phyloP scores from a whole-genome alignment of 2,329 filamentous ascomycete species.

The Beauveria rudraprayagi region DNA sequence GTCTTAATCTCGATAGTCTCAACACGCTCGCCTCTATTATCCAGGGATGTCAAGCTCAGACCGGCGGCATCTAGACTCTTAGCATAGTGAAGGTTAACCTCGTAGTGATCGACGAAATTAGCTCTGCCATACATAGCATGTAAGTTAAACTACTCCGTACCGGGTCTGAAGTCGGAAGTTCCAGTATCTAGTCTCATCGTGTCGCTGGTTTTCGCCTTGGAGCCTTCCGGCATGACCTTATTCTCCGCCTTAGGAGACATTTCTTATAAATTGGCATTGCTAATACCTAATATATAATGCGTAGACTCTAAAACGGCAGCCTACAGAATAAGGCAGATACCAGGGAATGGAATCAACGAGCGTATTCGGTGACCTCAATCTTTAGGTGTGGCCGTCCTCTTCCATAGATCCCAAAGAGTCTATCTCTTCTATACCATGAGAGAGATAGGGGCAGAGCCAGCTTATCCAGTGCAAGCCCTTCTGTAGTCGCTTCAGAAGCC shows the following conservation, averaged over 20 bases:
- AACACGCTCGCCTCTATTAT: constrained; percentile 70
- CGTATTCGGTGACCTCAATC: constrained; percentile 81
- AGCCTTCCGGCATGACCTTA: constrained; percentile 70
- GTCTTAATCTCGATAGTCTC: constrained; percentile 69
- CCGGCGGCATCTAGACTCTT: constrained; percentile 60
- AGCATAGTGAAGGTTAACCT: constrained; percentile 77
- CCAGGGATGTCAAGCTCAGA: constrained; percentile 70
- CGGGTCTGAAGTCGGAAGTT: constrained; percentile 65
- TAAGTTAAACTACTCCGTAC: constrained; percentile 70
- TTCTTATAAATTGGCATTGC: constrained; percentile 48
- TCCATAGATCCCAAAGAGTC: constrained; percentile 73
- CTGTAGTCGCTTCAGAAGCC: constrained; percentile 62
- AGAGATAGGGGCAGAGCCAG: constrained; percentile 38
- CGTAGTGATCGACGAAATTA: constrained; percentile 62
- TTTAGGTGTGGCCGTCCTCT: constrained; percentile 57
- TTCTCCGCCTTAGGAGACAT: constrained; percentile 49
- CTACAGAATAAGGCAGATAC: constrained; percentile 89
- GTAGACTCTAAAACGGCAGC: constrained; percentile 86
- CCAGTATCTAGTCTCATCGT: constrained; percentile 81
- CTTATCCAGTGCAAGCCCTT: constrained; percentile 57
- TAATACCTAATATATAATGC: constrained; percentile 61
- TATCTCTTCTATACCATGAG: constrained; percentile 53
- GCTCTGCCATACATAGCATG: constrained; percentile 62
- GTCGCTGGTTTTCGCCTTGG: constrained; percentile 59
- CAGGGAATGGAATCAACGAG: constrained; percentile 75